These are phyloP conservation scores for Chlamydomonas eustigma DNA, from an alignment of 139 green algal genomes.

Conservation along the genomic window DNA sequence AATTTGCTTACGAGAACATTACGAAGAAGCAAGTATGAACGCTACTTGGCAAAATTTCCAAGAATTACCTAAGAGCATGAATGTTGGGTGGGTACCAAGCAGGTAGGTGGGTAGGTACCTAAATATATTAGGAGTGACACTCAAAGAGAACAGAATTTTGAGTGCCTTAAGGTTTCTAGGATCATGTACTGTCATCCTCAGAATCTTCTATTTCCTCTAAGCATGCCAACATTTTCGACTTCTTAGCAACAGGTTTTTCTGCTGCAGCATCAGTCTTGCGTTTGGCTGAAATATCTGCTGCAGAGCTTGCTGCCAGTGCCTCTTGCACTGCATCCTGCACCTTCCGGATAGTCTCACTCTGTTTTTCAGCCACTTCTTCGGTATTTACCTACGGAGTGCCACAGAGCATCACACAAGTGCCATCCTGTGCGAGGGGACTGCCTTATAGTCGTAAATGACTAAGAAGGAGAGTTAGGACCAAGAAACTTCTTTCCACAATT, in stretches of 20 bases:
- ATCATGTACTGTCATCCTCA: constrained; percentile 13
- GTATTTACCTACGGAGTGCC: constrained; percentile 42
- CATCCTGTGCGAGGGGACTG: not conserved
- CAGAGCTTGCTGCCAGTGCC: constrained; percentile 16
- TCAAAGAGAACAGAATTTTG: no score
- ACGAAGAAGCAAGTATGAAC: no score
- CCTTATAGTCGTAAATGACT: not conserved
- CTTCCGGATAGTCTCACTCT: constrained; percentile 27
- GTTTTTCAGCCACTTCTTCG: constrained; percentile 34
- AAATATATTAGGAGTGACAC: no score
- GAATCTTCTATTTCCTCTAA: constrained; percentile 27
- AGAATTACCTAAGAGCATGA: no score
- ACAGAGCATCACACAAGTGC: not conserved
- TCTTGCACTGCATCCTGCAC: constrained; percentile 44
- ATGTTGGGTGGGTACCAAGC: no score
- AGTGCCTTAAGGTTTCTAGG: no score
- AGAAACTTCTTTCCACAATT: no score
- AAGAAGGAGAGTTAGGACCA: no score
- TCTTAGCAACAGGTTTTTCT: constrained; percentile 12
- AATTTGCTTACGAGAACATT: no score
- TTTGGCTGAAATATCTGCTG: not conserved
- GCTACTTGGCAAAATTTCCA: no score
- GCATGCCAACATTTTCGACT: constrained; percentile 33
- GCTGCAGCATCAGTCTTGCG: not conserved
- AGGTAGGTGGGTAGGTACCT: no score